Evolutionary conservation across 345 rosid genomes (phyloP).

Genomic region (Rubroshorea leprosula): DNA sequence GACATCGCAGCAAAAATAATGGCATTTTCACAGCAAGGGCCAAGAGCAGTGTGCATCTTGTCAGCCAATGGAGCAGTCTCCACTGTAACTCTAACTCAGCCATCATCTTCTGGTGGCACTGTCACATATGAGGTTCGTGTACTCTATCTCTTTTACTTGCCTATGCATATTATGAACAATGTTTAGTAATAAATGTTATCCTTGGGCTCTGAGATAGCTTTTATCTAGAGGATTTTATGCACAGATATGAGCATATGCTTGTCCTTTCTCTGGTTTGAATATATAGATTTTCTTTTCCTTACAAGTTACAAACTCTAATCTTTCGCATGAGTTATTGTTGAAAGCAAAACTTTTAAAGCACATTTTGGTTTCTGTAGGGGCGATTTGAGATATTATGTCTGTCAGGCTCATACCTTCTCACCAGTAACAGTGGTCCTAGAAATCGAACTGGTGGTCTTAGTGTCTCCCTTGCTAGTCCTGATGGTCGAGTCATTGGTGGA

Average conservation of each 20-base stretch:
- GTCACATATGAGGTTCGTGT: slow-evolving; percentile 83
- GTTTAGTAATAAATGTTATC: too few species aligned
- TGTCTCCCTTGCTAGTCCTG: slow-evolving; percentile 89
- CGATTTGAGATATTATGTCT: slow-evolving; percentile 80
- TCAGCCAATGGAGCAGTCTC: slow-evolving; percentile 93
- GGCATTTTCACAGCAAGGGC: slow-evolving; percentile 84
- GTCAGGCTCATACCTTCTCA: slow-evolving; percentile 63
- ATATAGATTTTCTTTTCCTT: too few species aligned
- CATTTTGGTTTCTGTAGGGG: slow-evolving; percentile 48
- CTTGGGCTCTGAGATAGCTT: too few species aligned
- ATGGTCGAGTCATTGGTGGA: slow-evolving; percentile 94
- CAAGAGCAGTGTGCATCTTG: slow-evolving; percentile 73
- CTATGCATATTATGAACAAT: too few species aligned
- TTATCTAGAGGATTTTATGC: too few species aligned
- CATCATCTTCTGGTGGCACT: slow-evolving; percentile 67
- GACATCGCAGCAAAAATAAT: slow-evolving; percentile 77
- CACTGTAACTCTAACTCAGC: slow-evolving; percentile 77
- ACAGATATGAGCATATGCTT: too few species aligned
- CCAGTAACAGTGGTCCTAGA: slow-evolving; percentile 36
- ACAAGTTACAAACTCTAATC: too few species aligned
- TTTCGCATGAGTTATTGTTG: too few species aligned
- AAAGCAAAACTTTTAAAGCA: not conserved
- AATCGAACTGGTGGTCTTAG: slow-evolving; percentile 69
- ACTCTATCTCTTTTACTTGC: slow-evolving; percentile 3
- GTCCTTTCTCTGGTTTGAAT: too few species aligned